phyloP scores from a whole-genome alignment of 192 early-diverging fungal genomes.

The Podila epigama region DNA sequence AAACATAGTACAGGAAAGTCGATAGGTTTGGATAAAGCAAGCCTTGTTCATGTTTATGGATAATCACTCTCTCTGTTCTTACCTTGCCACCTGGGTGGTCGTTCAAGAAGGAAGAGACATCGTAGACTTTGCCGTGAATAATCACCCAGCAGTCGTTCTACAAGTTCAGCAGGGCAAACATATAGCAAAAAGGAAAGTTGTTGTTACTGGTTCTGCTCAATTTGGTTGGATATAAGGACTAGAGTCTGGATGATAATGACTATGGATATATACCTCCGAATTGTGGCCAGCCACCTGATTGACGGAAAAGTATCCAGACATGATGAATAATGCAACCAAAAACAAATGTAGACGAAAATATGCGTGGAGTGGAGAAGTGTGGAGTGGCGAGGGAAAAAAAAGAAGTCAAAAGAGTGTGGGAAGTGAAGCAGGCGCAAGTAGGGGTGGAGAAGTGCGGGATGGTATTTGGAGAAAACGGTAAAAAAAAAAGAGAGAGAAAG shows the following conservation, averaged over 20 bases:
- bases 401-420: not conserved
- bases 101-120: conserved; percentile 64
- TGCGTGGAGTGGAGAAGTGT: not conserved
- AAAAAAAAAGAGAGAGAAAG: not conserved
- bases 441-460: not conserved
- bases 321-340: conserved; percentile 7
- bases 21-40: too few species aligned
- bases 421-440: not conserved
- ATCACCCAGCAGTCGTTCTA: conserved; percentile 67
- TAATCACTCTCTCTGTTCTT: not conserved
- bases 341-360: not conserved
- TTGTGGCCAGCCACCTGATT: conserved; percentile 43
- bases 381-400: not conserved
- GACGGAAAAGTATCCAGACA: conserved; percentile 43
- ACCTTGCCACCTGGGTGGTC: conserved; percentile 67
- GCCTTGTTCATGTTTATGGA: too few species aligned
- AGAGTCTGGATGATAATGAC: not conserved
- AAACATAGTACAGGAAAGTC: too few species aligned
- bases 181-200: not conserved
- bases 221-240: not conserved
- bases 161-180: not conserved
- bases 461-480: not conserved
- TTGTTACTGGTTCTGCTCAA: not conserved
- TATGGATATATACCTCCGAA: conserved; percentile 22
- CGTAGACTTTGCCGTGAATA: conserved; percentile 69